phyloP scores from a whole-genome alignment of 257 asterid species.

The Fraxinus quadrangulata region DNA sequence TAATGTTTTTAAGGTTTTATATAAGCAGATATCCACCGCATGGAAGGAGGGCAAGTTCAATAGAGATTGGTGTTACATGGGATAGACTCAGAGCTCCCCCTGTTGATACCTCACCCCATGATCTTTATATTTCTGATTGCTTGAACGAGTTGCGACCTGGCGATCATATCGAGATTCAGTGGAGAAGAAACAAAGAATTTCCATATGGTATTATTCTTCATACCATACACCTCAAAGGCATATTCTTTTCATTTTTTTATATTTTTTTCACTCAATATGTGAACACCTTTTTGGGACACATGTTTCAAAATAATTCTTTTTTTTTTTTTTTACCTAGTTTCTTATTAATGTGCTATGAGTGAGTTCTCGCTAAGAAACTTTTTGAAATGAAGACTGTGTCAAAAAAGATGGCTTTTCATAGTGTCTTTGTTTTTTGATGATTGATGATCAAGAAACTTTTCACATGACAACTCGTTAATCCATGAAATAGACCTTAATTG shows the following conservation, averaged over 20 bases:
- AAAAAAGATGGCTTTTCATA: constrained; percentile 15
- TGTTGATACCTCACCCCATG: constrained; percentile 55
- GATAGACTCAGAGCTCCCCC: constrained; percentile 77
- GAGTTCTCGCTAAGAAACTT: constrained; percentile 23
- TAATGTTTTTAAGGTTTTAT: constrained; percentile 17
- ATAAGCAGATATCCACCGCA: constrained; percentile 72
- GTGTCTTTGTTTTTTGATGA: constrained; percentile 12
- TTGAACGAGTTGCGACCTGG: constrained; percentile 70
- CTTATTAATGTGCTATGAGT: neutral
- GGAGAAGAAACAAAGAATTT: constrained; percentile 84
- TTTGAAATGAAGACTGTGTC: constrained; percentile 5
- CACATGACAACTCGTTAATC: constrained; percentile 12
- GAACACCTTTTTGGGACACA: no score
- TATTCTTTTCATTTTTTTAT: no score
- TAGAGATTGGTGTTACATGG: constrained; percentile 81
- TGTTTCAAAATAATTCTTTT: neutral
- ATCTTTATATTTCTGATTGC: constrained; percentile 74
- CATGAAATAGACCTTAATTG: constrained; percentile 35
- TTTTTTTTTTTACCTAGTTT: no score
- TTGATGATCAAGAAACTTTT: constrained; percentile 17
- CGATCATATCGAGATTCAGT: constrained; percentile 84
- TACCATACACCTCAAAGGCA: no score
- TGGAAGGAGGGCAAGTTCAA: constrained; percentile 67
- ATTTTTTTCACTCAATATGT: no score
- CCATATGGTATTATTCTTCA: constrained; percentile 61